These are phyloP conservation scores for Calophaca sinica DNA, from an alignment of 306 rosid species.

Conservation along the genomic window DNA sequence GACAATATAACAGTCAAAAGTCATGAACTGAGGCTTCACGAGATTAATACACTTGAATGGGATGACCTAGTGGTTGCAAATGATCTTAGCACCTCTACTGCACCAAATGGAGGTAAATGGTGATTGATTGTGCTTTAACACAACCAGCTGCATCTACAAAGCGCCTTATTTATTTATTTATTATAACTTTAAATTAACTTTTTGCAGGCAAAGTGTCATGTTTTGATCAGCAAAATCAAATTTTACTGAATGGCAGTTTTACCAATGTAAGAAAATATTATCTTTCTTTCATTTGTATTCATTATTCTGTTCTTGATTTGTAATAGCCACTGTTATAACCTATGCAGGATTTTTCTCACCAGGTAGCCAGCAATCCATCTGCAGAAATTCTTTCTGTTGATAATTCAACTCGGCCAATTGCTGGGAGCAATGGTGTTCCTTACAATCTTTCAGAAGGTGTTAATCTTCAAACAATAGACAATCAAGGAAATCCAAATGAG, in stretches of 20 bases:
- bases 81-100: conserved; percentile 51
- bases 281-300: conserved; percentile 33
- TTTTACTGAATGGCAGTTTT: conserved; percentile 50
- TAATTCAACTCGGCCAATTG: conserved; percentile 53
- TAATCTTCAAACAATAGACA: conserved; percentile 48
- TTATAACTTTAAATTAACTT: conserved; percentile 32
- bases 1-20: conserved; percentile 52
- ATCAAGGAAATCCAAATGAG: conserved; percentile 56
- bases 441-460: conserved; percentile 51
- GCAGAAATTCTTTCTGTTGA: conserved; percentile 53
- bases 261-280: conserved; percentile 62
- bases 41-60: conserved; percentile 98
- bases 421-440: conserved; percentile 45
- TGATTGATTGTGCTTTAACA: conserved; percentile 49
- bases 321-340: conserved; percentile 28
- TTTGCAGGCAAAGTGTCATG: conserved; percentile 58
- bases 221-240: conserved; percentile 67
- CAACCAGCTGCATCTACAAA: conserved; percentile 31
- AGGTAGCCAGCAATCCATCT: conserved; percentile 61
- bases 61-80: conserved; percentile 80
- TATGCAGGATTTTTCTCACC: conserved; percentile 44
- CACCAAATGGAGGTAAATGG: conserved; percentile 73
- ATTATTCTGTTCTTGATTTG: conserved; percentile 28
- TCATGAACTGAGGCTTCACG: conserved; percentile 78
- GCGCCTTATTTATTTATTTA: conserved; percentile 36